Evolutionary conservation across 164 flowering plant genomes (phyloP), one percentile per base, ranked within the genome.

Genomic region (Houttuynia cordata): DNA sequence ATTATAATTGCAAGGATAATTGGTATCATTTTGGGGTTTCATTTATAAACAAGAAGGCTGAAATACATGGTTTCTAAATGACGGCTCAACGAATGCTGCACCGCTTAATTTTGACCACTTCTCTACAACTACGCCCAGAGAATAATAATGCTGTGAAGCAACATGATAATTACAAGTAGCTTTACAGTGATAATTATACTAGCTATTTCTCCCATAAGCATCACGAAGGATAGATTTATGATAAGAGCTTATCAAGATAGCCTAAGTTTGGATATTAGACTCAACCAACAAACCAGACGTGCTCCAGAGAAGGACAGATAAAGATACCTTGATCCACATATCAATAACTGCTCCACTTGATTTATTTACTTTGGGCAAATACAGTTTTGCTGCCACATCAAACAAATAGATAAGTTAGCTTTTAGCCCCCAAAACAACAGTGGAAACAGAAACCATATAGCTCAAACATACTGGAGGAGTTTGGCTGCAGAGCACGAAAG

Each of bases 271-370:
- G 8, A n/a, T 17, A n/a, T 18, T 14, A 3, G 17, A 53, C 24
- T 20, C 24, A 53, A 23, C n/a, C n/a, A n/a, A n/a, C 22, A 17
- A 8, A n/a, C 22, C 23, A 53, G 3, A n/a, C n/a, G n/a, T n/a
- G n/a, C n/a, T n/a, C 6, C 8, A 30, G 6, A 42, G 65, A 54
- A 51, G 42, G 52, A 23, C 19, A n/a, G n/a, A n/a, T n/a, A n/a
- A n/a, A n/a, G n/a, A n/a, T 37, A 89, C 98, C 91, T 81, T 84
- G 62, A 85, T 81, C n/a, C 96, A 93, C 96, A 90, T 86, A 70
- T 93, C 97, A 56, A 64, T 78, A 37, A 61, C 83, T 56, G 82
- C 64, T 24, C 99, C 99, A 55, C 86, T 82, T 67, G 97, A 83
- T 70, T 72, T 73, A 68, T 62, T 60, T 56, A 81, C 84, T 68